These are phyloP conservation scores for Cryptosporidium muris DNA, from an alignment of 169 alveolate species.

Conservation along the genomic window DNA sequence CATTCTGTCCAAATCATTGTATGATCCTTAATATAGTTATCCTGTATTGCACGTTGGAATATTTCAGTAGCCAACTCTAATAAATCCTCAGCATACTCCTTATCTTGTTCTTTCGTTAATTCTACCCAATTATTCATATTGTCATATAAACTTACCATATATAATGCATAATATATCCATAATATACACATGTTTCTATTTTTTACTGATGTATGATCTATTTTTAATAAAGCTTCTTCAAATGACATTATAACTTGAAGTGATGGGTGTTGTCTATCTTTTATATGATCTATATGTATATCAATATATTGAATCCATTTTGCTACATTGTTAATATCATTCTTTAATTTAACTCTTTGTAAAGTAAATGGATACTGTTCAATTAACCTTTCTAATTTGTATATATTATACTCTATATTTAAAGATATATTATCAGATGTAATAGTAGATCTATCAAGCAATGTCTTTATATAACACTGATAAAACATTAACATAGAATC, in stretches of 20 bases:
- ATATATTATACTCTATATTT: background rate
- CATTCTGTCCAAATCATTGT: constrained; percentile 67
- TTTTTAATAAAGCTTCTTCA: constrained; percentile 34
- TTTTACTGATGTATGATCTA: constrained; percentile 16
- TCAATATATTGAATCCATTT: constrained; percentile 63
- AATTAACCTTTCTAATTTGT: constrained; percentile 13
- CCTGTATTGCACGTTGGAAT: constrained; percentile 20
- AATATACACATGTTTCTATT: constrained; percentile 27
- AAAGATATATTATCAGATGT: too few relatives aligned
- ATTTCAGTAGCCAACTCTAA: constrained; percentile 46
- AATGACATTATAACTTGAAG: constrained; percentile 24
- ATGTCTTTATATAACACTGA: constrained; percentile 2
- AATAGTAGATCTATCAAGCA: background rate
- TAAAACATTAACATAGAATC: constrained; percentile 68
- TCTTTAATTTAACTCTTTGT: constrained; percentile 6
- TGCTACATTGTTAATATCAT: constrained; percentile 39
- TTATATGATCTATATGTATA: constrained; percentile 14
- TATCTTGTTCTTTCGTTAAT: background rate
- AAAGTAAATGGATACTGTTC: constrained; percentile 10
- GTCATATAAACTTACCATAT: constrained; percentile 25
- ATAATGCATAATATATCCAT: constrained; percentile 61
- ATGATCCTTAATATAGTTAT: constrained; percentile 32
- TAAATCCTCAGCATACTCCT: background rate
- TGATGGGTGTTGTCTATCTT: constrained; percentile 30
- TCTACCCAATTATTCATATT: constrained; percentile 32